Conservation (phyloP, 768 basidiomycete species). For the Kwoniella europaea region DNA sequence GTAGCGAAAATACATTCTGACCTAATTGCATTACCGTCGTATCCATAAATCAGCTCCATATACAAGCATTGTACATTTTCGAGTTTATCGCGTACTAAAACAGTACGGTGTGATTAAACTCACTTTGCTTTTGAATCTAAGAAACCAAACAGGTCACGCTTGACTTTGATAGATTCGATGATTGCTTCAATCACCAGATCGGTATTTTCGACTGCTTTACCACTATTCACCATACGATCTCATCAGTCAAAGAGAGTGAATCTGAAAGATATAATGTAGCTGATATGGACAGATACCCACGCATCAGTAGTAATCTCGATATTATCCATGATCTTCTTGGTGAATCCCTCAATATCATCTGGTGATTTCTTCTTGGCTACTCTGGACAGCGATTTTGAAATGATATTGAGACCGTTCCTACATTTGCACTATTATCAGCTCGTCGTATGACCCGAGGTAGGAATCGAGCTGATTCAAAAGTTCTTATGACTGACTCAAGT, state of each 20-base stretch:
- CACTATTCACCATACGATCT: constrained; percentile 21
- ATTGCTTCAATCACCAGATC: constrained; percentile 62
- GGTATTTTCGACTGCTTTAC: constrained; percentile 53
- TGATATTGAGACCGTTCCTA: constrained; percentile 59
- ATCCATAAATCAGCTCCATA: not conserved
- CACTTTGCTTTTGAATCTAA: constrained; percentile 58
- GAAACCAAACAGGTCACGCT: constrained; percentile 59
- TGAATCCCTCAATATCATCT: constrained; percentile 50
- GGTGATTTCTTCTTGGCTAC: constrained; percentile 58
- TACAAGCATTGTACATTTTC: too few relatives aligned
- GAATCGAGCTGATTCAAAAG: not conserved
- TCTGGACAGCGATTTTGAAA: constrained; percentile 59
- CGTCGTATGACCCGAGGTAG: not conserved
- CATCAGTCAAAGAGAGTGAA: not conserved
- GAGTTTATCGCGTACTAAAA: not conserved
- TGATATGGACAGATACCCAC: constrained; percentile 34
- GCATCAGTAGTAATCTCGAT: constrained; percentile 59
- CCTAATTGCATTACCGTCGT: not conserved
- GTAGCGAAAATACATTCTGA: constrained; percentile 59
- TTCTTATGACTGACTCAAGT: constrained; percentile 34
- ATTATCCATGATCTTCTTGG: constrained; percentile 51
- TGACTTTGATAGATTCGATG: constrained; percentile 60
- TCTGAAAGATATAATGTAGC: not conserved
- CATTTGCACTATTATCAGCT: not conserved
- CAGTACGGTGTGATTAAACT: constrained; percentile 10